Percentiles rank a stretch among this genome's conserved stretches.
Evolutionary conservation across 257 asterid genomes (phyloP).

Genomic region (Primulina huaijiensis): DNA sequence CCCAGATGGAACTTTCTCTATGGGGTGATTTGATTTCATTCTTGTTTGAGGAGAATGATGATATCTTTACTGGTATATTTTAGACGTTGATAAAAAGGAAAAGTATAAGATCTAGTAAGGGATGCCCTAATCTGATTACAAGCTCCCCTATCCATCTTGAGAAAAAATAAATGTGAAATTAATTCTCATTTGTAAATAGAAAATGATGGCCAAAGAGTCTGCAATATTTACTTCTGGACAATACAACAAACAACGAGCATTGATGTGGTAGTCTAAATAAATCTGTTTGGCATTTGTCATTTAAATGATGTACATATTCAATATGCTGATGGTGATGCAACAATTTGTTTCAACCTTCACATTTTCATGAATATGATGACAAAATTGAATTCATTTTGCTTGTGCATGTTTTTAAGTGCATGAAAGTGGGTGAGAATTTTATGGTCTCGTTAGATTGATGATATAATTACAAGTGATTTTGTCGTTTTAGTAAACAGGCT

Average conservation of each 20-base stretch:
- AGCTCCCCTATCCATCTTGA: background rate
- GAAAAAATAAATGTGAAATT: too few relatives aligned
- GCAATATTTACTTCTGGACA: too few relatives aligned
- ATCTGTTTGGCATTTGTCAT: background rate
- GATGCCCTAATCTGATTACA: background rate
- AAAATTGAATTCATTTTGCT: background rate
- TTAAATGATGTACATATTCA: too few relatives aligned
- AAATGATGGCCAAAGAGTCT: background rate
- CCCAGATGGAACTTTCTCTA: background rate
- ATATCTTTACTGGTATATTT: background rate
- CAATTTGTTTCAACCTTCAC: background rate
- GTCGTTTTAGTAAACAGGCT: background rate
- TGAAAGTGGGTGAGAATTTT: slow-evolving; percentile 9
- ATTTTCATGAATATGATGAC: background rate
- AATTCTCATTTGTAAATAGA: background rate
- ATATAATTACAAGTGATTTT: background rate
- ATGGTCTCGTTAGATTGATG: background rate
- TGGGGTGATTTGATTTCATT: background rate
- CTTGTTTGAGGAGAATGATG: background rate
- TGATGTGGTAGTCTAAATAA: too few relatives aligned
- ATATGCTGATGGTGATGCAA: too few relatives aligned
- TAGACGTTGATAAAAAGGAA: background rate
- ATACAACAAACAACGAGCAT: too few relatives aligned
- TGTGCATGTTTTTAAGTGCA: slow-evolving; percentile 4
- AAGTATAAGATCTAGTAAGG: background rate